phyloP scores from a whole-genome alignment of 345 rosid species.

The Syzygium aromaticum region DNA sequence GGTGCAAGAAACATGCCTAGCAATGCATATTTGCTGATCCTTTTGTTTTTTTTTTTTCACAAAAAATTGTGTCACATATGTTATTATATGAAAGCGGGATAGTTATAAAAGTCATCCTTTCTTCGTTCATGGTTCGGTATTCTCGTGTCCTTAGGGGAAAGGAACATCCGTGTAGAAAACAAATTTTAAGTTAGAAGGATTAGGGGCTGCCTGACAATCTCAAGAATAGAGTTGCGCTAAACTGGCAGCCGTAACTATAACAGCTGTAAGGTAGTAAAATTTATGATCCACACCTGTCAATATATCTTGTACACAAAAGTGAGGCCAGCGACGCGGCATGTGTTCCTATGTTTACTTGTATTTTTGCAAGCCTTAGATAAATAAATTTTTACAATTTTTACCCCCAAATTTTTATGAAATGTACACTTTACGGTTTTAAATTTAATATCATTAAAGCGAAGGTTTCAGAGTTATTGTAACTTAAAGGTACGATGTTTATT shows the following conservation, averaged over 20 bases:
- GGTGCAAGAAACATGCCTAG: background rate
- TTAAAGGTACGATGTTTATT: background rate
- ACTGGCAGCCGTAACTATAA: background rate
- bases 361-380: background rate
- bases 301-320: background rate
- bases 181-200: background rate
- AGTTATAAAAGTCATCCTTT: background rate
- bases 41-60: background rate
- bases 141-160: background rate
- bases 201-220: background rate
- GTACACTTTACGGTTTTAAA: background rate
- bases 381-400: background rate
- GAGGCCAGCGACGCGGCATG: background rate
- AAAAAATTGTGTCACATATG: background rate
- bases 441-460: background rate
- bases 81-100: background rate
- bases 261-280: background rate
- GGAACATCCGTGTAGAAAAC: background rate
- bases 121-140: background rate
- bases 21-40: background rate
- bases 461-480: background rate
- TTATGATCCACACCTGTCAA: background rate
- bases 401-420: background rate
- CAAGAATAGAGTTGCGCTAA: background rate
- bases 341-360: background rate